Percentiles rank a stretch among this genome's conserved stretches.
These are phyloP conservation scores for Penicillium simplicissimum DNA, from an alignment of 495 filamentous ascomycete species.

Conservation along the genomic window DNA sequence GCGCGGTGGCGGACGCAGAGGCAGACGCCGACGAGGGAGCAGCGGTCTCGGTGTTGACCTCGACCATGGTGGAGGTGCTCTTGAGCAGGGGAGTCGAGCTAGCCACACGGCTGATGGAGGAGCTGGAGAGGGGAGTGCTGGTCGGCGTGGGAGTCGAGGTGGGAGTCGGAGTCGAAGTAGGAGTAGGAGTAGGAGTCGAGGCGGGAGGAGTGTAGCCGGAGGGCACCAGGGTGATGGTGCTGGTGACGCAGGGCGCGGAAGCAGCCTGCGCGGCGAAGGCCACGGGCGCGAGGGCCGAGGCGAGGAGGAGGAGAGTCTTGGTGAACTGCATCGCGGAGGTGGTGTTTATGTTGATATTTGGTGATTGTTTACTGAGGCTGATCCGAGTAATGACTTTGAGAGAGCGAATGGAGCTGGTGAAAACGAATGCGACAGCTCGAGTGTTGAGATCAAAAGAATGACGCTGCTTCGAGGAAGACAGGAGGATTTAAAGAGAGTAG, in stretches of 20 bases:
- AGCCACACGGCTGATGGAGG: constrained; percentile 19
- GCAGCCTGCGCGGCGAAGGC: constrained; percentile 32
- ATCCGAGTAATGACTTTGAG: constrained; percentile 14
- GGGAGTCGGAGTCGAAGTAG: constrained; percentile 17
- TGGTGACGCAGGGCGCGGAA: constrained; percentile 22
- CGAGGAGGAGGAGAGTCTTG: constrained; percentile 36
- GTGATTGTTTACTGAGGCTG: not conserved
- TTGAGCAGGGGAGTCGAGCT: constrained; percentile 26
- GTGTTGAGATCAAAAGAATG: constrained; percentile 25
- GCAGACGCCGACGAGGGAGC: constrained; percentile 26
- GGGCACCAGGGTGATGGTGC: constrained; percentile 38
- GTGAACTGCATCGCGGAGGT: constrained; percentile 37
- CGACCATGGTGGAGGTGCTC: constrained; percentile 9
- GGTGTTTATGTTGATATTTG: constrained; percentile 13
- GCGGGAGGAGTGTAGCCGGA: constrained; percentile 31
- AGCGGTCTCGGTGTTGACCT: constrained; percentile 4
- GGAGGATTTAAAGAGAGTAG: constrained; percentile 1
- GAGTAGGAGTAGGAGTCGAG: constrained; percentile 25
- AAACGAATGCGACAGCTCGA: constrained; percentile 43
- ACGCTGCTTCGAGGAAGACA: constrained; percentile 30
- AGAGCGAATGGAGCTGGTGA: constrained; percentile 40
- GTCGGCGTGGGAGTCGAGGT: constrained; percentile 24
- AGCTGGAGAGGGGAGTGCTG: constrained; percentile 25
- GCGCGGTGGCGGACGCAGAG: constrained; percentile 28
- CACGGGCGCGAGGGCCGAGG: constrained; percentile 35